These are phyloP conservation scores for Ricinus communis DNA, from an alignment of 345 rosid genomes.

Conservation along the genomic window DNA sequence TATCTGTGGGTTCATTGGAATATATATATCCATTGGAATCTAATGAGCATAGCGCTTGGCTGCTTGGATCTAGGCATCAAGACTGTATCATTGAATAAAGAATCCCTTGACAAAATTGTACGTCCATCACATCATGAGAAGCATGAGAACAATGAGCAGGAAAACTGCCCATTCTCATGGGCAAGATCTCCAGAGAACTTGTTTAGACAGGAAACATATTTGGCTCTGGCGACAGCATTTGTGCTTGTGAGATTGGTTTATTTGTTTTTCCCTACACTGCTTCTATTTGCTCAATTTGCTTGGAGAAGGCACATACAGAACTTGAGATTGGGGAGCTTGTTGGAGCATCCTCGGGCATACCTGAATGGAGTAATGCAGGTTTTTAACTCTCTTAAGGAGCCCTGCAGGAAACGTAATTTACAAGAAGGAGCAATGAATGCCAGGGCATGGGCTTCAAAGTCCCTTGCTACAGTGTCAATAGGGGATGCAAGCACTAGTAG, in stretches of 20 bases:
- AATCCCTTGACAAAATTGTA: slow-evolving; percentile 38
- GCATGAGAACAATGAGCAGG: slow-evolving; percentile 49
- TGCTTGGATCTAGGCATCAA: slow-evolving; percentile 47
- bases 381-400: slow-evolving; percentile 59
- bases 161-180: slow-evolving; percentile 94
- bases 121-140: slow-evolving; percentile 47
- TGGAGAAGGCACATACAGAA: slow-evolving; percentile 54
- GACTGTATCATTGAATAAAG: slow-evolving; percentile 41
- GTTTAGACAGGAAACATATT: slow-evolving; percentile 75
- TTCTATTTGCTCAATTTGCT: slow-evolving; percentile 34
- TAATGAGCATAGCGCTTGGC: slow-evolving; percentile 14
- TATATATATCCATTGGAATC: slow-evolving; percentile 6
- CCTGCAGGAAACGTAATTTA: slow-evolving; percentile 80
- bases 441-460: slow-evolving; percentile 88
- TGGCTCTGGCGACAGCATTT: slow-evolving; percentile 69
- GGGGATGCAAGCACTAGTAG: slow-evolving; percentile 82
- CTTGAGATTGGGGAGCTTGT: slow-evolving; percentile 49
- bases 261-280: slow-evolving; percentile 52
- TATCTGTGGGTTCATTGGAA: not conserved
- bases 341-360: slow-evolving; percentile 63
- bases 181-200: slow-evolving; percentile 92
- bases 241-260: slow-evolving; percentile 63
- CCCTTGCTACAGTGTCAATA: slow-evolving; percentile 86
- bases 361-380: slow-evolving; percentile 54
- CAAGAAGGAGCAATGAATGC: slow-evolving; percentile 94